phyloP scores from a whole-genome alignment of 179 eudicot genomes.

The Corrigiola litoralis region DNA sequence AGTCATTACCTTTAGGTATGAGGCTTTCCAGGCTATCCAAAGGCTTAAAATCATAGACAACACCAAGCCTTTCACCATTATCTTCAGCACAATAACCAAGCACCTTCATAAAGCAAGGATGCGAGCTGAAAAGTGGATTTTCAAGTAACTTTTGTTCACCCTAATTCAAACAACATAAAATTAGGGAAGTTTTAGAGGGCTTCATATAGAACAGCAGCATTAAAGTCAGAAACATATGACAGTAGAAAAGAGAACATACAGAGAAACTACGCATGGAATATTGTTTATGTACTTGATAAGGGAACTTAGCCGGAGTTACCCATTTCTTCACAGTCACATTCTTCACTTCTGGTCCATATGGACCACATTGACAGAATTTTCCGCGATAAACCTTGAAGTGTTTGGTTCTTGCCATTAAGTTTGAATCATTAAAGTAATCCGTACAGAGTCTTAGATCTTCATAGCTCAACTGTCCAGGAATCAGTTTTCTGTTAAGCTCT shows the following conservation, averaged over 20 bases:
- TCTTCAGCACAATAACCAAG: not conserved
- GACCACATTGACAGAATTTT: not conserved
- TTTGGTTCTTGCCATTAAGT: not conserved
- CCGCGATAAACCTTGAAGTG: not conserved
- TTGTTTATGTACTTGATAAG: not conserved
- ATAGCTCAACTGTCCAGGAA: not conserved
- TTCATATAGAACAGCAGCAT: too few species aligned
- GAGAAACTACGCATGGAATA: not conserved
- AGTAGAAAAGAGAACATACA: not conserved
- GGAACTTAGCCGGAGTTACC: not conserved
- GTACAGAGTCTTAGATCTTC: not conserved
- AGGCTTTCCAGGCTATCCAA: not conserved
- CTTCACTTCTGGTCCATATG: not conserved
- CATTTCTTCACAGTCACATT: constrained; percentile 2
- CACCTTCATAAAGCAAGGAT: not conserved
- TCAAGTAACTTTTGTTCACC: not conserved
- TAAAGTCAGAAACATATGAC: too few species aligned
- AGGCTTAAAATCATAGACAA: not conserved
- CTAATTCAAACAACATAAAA: not conserved
- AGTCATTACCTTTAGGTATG: not conserved
- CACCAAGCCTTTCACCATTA: not conserved
- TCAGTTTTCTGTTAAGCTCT: not conserved
- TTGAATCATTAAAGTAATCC: not conserved
- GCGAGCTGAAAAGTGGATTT: not conserved
- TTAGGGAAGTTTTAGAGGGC: too few species aligned